Evolutionary conservation across 2,329 filamentous ascomycete species (phyloP).

Genomic region (Ramularia collo-cygni): DNA sequence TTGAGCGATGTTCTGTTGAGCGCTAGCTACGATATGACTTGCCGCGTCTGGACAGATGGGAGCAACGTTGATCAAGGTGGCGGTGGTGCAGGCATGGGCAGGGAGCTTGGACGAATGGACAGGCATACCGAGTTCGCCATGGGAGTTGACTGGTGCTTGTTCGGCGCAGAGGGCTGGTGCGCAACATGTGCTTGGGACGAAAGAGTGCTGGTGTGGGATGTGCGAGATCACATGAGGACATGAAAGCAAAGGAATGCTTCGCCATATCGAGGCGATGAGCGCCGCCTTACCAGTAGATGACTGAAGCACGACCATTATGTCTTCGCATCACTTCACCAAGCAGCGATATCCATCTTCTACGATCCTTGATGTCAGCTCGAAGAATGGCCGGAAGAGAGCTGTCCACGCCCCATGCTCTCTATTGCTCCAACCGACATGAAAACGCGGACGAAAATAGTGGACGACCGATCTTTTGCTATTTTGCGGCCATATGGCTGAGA

Average conservation of each 20-base stretch:
- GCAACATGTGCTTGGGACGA: slow-evolving; percentile 95
- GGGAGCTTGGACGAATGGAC: slow-evolving; percentile 80
- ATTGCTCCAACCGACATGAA: no score
- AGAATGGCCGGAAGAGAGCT: no score
- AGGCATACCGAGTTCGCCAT: slow-evolving; percentile 92
- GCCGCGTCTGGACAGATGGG: slow-evolving; percentile 87
- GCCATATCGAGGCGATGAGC: no score
- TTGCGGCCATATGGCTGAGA: no score
- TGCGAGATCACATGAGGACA: slow-evolving; percentile 55
- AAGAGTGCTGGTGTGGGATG: slow-evolving; percentile 85
- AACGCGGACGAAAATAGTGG: no score
- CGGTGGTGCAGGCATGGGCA: slow-evolving; percentile 29
- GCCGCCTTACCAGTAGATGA: no score
- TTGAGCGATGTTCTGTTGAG: slow-evolving; percentile 79
- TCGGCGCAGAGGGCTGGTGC: slow-evolving; percentile 92
- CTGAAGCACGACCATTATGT: no score
- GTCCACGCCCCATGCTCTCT: no score
- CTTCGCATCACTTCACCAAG: no score
- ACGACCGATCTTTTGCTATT: no score
- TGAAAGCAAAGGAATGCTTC: slow-evolving; percentile 9
- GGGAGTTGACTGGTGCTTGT: slow-evolving; percentile 96
- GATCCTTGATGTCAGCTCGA: no score
- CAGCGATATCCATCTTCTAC: no score
- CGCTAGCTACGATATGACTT: slow-evolving; percentile 97
- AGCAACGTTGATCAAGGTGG: slow-evolving; percentile 42